Conservation (phyloP, 2,329 filamentous ascomycete species). For the Penicillium griseofulvum region DNA sequence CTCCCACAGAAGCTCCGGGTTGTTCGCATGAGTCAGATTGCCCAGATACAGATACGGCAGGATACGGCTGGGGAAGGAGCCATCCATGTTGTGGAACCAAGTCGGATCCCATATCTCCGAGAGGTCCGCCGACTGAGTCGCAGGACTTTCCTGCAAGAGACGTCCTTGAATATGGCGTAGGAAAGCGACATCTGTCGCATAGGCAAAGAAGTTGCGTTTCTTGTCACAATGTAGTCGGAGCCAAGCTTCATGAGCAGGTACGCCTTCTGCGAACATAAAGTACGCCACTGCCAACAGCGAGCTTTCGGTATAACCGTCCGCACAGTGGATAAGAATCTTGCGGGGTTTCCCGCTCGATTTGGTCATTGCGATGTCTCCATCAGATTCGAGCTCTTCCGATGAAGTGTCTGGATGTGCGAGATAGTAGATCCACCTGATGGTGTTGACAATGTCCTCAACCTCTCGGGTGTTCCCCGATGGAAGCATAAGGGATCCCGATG, state of each 20-base stretch:
- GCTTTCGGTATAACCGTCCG: conserved; percentile 94
- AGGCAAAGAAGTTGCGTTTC: conserved; percentile 92
- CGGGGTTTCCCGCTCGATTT: conserved; percentile 46
- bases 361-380: conserved; percentile 58
- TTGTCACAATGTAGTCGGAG: conserved; percentile 76
- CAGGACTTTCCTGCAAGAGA: conserved; percentile 58
- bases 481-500: conserved; percentile 86
- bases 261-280: conserved; percentile 84
- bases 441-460: conserved; percentile 78
- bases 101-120: conserved; percentile 55
- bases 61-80: conserved; percentile 84
- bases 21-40: conserved; percentile 90
- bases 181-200: conserved; percentile 82
- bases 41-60: conserved; percentile 95
- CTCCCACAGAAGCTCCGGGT: conserved; percentile 73
- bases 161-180: conserved; percentile 73
- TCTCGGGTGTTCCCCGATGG: conserved; percentile 81
- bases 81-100: conserved; percentile 83
- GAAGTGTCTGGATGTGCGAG: conserved; percentile 63
- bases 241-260: conserved; percentile 81
- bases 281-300: conserved; percentile 87
- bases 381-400: conserved; percentile 45
- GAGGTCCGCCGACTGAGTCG: conserved; percentile 23
- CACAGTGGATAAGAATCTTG: conserved; percentile 86
- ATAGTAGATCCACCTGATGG: conserved; percentile 85